phyloP scores from a whole-genome alignment of 257 asterid species.

The Primulina eburnea region DNA sequence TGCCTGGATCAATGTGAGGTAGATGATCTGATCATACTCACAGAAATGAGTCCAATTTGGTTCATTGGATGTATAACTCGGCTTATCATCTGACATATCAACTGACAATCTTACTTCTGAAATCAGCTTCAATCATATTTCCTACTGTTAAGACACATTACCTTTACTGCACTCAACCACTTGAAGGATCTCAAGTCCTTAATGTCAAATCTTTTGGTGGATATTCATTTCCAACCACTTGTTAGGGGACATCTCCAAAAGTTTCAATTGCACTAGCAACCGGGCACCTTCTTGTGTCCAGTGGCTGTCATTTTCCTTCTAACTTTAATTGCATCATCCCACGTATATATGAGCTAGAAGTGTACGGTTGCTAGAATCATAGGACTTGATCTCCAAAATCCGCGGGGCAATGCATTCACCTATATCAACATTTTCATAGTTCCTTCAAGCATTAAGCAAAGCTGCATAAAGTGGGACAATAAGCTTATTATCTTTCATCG shows the following conservation, averaged over 20 bases:
- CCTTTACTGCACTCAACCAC: background rate
- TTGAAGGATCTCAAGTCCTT: background rate
- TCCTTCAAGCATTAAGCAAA: constrained; percentile 52
- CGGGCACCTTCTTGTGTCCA: constrained; percentile 37
- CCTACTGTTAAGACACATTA: background rate
- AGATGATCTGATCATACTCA: background rate
- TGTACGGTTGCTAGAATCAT: constrained; percentile 38
- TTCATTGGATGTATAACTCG: background rate
- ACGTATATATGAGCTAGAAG: constrained; percentile 44
- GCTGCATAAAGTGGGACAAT: constrained; percentile 38
- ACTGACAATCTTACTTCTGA: background rate
- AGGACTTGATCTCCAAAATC: constrained; percentile 31
- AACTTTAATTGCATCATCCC: constrained; percentile 24
- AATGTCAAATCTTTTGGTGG: background rate
- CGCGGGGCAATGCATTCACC: constrained; percentile 40
- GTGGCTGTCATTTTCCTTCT: constrained; percentile 32
- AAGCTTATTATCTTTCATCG: constrained; percentile 25
- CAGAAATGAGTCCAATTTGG: background rate
- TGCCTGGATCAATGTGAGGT: background rate
- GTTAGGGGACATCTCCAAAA: constrained; percentile 15
- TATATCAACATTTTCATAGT: constrained; percentile 35
- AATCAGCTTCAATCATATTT: background rate
- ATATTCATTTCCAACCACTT: background rate
- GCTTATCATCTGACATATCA: background rate
- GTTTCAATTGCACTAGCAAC: constrained; percentile 42